phyloP scores from a whole-genome alignment of 2,329 filamentous ascomycete species.

The Dothidotthia symphoricarpi region DNA sequence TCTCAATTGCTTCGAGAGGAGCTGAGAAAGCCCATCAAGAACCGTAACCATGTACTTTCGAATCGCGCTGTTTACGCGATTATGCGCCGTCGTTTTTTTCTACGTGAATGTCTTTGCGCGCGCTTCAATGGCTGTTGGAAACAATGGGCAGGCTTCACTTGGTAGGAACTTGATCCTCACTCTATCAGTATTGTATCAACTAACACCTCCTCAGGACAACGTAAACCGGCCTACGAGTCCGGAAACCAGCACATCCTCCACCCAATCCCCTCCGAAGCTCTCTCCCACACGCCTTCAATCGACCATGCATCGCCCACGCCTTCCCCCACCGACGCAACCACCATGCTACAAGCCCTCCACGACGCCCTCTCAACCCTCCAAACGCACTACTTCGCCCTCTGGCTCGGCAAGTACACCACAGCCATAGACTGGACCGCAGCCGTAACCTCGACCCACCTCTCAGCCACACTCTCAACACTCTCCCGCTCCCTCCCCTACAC shows the following conservation, averaged over 20 bases:
- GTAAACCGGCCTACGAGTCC: slow-evolving; percentile 12
- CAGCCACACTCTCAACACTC: slow-evolving; percentile 69
- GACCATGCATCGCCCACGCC: slow-evolving; percentile 1
- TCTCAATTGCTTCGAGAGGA: not conserved
- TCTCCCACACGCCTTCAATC: not conserved
- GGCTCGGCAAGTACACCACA: slow-evolving; percentile 77
- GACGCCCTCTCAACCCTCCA: slow-evolving; percentile 74
- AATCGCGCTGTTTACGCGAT: slow-evolving; percentile 6
- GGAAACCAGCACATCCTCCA: slow-evolving; percentile 14
- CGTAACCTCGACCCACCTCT: slow-evolving; percentile 76
- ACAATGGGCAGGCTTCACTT: not conserved
- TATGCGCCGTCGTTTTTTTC: slow-evolving; percentile 3
- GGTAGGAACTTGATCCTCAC: slow-evolving; percentile 7
- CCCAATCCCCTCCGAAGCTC: not conserved
- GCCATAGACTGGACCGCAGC: slow-evolving; percentile 94
- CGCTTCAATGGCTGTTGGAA: slow-evolving; percentile 6
- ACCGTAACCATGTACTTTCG: slow-evolving; percentile 2
- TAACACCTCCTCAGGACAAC: slow-evolving; percentile 8
- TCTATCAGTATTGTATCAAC: not conserved
- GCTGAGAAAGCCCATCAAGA: not conserved
- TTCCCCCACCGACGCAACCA: slow-evolving; percentile 8
- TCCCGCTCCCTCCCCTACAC: slow-evolving; percentile 58
- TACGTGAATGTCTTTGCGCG: slow-evolving; percentile 7
- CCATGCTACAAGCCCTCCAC: slow-evolving; percentile 38
- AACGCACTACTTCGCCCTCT: slow-evolving; percentile 70